A percentile compares a stretch with the other conserved stretches of the same genome.
Conservation (phyloP, 1,139 yeast species). For the Suzukiozyma palmioleophila region DNA sequence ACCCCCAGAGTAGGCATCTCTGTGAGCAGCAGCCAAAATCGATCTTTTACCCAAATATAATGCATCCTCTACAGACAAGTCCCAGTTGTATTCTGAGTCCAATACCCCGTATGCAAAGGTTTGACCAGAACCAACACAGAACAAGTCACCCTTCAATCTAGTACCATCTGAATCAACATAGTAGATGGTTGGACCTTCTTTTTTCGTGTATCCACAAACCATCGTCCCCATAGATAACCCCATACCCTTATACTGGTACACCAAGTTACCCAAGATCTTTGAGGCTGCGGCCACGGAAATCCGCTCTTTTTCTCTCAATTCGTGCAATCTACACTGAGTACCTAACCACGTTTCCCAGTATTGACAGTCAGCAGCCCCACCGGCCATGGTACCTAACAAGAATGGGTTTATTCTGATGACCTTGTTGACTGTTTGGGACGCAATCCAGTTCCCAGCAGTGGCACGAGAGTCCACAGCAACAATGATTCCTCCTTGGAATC, state of each 20-base stretch:
- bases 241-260: conserved; percentile 93
- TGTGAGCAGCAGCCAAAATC: conserved; percentile 94
- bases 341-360: conserved; percentile 99
- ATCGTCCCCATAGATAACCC: conserved; percentile 99
- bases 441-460: conserved; percentile 98
- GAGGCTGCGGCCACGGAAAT: conserved; percentile 97
- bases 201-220: conserved; percentile 95
- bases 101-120: conserved; percentile 99
- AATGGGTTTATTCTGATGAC: conserved; percentile 96
- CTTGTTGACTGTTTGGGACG: conserved; percentile 95
- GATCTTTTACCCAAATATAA: conserved; percentile 91
- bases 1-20: conserved; percentile 99
- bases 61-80: conserved; percentile 86
- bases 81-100: conserved; percentile 90
- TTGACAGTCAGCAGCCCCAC: conserved; percentile 99
- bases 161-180: conserved; percentile 98
- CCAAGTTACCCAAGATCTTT: conserved; percentile 84
- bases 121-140: conserved; percentile 99
- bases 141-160: conserved; percentile 87
- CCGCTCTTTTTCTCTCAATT: conserved; percentile 88
- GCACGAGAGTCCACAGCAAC: conserved; percentile 98
- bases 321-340: conserved; percentile 92
- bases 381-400: conserved; percentile 97
- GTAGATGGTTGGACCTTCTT: conserved; percentile 92
- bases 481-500: conserved; percentile 92